phyloP scores from a whole-genome alignment of 768 basidiomycete species.

The Phlegmacium glaucopus region DNA sequence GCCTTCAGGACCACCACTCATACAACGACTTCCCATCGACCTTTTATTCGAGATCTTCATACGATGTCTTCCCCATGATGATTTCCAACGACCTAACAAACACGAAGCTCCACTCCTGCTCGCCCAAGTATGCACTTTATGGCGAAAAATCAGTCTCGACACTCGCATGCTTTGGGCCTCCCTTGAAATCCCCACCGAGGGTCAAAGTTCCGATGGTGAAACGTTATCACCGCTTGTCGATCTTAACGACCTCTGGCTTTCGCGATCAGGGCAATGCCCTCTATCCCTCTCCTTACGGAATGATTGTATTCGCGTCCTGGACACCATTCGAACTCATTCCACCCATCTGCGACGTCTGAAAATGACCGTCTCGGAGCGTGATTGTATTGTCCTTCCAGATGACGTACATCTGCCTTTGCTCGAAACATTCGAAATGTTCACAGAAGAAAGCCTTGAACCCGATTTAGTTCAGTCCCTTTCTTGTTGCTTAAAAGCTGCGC shows the following conservation, averaged over 20 bases:
- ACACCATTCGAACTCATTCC: constrained; percentile 1
- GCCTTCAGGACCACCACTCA: constrained; percentile 5
- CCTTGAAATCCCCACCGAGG: constrained; percentile 10
- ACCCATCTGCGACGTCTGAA: constrained; percentile 13
- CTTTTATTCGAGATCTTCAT: constrained; percentile 22
- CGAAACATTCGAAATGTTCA: constrained; percentile 14
- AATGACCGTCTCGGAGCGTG: constrained; percentile 8
- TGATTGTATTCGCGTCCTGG: not conserved
- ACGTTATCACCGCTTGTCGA: too few species aligned
- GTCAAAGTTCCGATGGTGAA: too few species aligned
- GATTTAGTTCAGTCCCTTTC: too few species aligned
- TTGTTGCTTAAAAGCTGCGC: too few species aligned
- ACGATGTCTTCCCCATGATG: constrained; percentile 12
- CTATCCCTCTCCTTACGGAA: constrained; percentile 16
- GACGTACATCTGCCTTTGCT: constrained; percentile 6
- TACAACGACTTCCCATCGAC: constrained; percentile 23
- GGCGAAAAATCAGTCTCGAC: constrained; percentile 26
- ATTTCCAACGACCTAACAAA: constrained; percentile 11
- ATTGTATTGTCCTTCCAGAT: not conserved
- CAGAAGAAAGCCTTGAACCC: constrained; percentile 9
- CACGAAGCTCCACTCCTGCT: constrained; percentile 18
- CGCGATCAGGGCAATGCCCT: constrained; percentile 14
- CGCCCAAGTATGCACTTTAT: constrained; percentile 23
- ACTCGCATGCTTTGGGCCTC: constrained; percentile 27
- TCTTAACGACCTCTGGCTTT: too few species aligned